A percentile compares a stretch with the other conserved stretches of the same genome.
phyloP scores from a whole-genome alignment of 139 green algal genomes.

The Chlamydomonas schloesseri region DNA sequence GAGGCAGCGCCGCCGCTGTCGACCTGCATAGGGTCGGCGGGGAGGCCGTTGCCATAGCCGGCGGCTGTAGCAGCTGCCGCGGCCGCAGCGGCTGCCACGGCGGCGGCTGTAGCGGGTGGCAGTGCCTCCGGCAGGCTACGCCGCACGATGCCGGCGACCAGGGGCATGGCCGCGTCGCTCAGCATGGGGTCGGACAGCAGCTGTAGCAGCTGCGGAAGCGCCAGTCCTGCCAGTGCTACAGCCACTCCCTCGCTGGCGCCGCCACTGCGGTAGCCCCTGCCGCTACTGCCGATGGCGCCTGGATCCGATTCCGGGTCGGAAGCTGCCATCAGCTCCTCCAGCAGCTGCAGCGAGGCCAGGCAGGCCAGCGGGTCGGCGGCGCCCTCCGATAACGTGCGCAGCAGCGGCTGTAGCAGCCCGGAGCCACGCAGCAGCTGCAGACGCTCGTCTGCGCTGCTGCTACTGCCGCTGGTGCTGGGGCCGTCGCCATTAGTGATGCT shows the following conservation, averaged over 20 bases:
- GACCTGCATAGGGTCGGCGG: neutral
- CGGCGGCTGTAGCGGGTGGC: neutral
- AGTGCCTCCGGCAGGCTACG: slow-evolving; percentile 17
- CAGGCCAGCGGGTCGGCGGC: slow-evolving; percentile 32
- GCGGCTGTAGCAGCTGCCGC: neutral
- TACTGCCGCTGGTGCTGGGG: neutral
- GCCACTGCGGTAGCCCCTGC: no score
- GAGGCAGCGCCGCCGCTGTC: neutral
- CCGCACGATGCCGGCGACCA: slow-evolving; percentile 39
- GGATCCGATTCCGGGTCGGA: no score
- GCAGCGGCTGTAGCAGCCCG: slow-evolving; percentile 35
- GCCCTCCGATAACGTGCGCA: slow-evolving; percentile 21
- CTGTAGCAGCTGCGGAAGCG: slow-evolving; percentile 46
- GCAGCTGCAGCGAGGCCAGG: slow-evolving; percentile 46
- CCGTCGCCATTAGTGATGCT: neutral
- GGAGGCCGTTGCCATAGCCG: neutral
- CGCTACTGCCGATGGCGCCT: no score
- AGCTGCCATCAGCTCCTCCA: slow-evolving; percentile 32
- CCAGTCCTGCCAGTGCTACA: slow-evolving; percentile 22
- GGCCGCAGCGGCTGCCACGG: neutral
- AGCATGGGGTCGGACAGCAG: slow-evolving; percentile 29
- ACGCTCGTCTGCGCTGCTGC: neutral
- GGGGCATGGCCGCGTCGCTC: slow-evolving; percentile 36
- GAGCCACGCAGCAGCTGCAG: slow-evolving; percentile 17
- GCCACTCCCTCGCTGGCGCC: neutral